These are phyloP conservation scores for Pseudogymnoascus sp. DNA, from an alignment of 2,329 filamentous ascomycete species.

Conservation along the genomic window DNA sequence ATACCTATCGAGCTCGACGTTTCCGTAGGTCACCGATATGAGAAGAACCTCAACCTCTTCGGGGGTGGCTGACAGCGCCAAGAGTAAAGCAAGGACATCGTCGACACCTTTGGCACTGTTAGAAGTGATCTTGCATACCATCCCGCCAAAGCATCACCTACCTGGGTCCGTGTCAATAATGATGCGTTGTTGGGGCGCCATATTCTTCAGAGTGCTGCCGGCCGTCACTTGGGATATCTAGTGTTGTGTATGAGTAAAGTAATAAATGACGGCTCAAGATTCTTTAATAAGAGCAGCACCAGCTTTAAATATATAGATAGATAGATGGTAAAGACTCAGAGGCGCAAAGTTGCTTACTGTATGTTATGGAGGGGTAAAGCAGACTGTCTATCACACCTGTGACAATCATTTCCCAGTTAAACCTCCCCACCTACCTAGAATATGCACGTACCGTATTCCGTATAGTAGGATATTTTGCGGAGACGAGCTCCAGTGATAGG, in stretches of 20 bases:
- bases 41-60: slow-evolving; percentile 81
- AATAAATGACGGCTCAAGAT: not conserved
- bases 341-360: not conserved
- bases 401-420: slow-evolving; percentile 5
- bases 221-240: not conserved
- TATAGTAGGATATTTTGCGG: not conserved
- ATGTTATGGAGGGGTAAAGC: slow-evolving; percentile 1
- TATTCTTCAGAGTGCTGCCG: slow-evolving; percentile 24
- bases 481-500: not conserved
- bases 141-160: slow-evolving; percentile 29
- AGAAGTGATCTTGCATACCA: slow-evolving; percentile 5
- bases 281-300: not conserved
- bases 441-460: not conserved
- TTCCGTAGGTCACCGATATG: slow-evolving; percentile 87
- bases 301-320: not conserved
- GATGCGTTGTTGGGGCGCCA: slow-evolving; percentile 64
- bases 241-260: not conserved
- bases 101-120: slow-evolving; percentile 58
- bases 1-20: slow-evolving; percentile 77
- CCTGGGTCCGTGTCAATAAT: slow-evolving; percentile 95
- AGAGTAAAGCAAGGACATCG: slow-evolving; percentile 79
- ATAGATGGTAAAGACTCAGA: not conserved
- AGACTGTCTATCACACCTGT: not conserved
- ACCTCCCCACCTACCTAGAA: not conserved
- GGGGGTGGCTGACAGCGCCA: slow-evolving; percentile 71